Percentiles rank a stretch among this genome's conserved stretches.
Conservation (phyloP, 2,329 filamentous ascomycete genomes). For the Xylariales sp. region DNA sequence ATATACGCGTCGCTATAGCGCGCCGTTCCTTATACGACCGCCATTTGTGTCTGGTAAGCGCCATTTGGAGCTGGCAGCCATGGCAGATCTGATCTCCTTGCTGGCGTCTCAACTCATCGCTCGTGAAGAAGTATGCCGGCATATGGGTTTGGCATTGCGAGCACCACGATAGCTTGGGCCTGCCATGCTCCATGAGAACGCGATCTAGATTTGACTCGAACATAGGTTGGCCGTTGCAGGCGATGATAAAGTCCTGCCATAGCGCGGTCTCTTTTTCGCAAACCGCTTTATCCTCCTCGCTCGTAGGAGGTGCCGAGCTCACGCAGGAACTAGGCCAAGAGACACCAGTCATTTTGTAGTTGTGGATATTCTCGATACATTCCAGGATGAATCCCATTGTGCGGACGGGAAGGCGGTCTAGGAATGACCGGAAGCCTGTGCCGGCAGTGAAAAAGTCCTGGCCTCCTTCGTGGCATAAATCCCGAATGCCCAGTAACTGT, state of each 20-base stretch:
- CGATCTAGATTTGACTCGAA: neutral
- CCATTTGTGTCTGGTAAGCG: conserved; percentile 20
- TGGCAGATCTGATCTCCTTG: conserved; percentile 30
- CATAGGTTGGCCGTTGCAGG: conserved; percentile 36
- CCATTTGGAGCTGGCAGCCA: conserved; percentile 39
- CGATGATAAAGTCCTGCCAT: conserved; percentile 39
- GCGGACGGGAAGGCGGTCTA: conserved; percentile 44
- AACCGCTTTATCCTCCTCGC: too few species aligned
- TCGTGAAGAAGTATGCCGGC: conserved; percentile 37
- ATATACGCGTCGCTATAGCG: conserved; percentile 1
- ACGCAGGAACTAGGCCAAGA: too few species aligned
- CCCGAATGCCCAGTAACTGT: conserved; percentile 31
- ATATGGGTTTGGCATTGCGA: conserved; percentile 27
- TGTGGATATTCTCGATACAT: conserved; percentile 36
- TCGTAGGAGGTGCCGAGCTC: too few species aligned
- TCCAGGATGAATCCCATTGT: conserved; percentile 39
- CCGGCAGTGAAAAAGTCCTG: conserved; percentile 45
- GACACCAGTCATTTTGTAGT: conserved; percentile 18
- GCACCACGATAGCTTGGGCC: conserved; percentile 29
- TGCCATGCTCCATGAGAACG: neutral
- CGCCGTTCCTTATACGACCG: conserved; percentile 8
- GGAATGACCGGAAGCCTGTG: conserved; percentile 44
- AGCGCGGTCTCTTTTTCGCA: conserved; percentile 30
- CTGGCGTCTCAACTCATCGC: neutral
- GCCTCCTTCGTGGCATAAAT: conserved; percentile 26